Evolutionary conservation across 495 filamentous ascomycete genomes (phyloP), one percentile per base, ranked within the genome.

Genomic region (Penicillium cosmopolitanum): DNA sequence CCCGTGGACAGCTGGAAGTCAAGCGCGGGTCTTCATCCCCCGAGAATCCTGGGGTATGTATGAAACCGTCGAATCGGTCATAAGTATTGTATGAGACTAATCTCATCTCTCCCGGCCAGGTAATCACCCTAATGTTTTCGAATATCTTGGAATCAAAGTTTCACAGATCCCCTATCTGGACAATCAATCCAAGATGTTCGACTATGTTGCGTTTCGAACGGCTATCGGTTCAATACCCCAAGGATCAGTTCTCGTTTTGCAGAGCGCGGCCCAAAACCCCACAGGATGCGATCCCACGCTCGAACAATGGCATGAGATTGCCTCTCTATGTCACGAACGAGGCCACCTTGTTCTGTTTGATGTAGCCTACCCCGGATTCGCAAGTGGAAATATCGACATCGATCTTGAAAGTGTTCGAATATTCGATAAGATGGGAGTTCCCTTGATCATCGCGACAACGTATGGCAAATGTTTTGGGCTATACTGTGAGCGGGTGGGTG

Each of bases 401-500:
- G 62, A 64, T 33, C 53, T 60, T n/a, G 28, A 43, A 21, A 18
- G 50, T 38, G 57, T 64, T 25, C 57, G 62, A 1, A 9, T 60
- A 13, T 64, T 64, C 25, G 62, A 53, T 13, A 53, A 56, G 13
- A 25, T 11, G 0, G 62, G 57, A 35, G 48, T 64, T 18, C 62
- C 62, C 1, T 43, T 64, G 25, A 18, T 64, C 7, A 47, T 64
- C 13, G 57, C 51, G 9, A 57, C 57, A 10, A 64, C 62, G 15
- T 64, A 60, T 47, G 62, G 62, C 0, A 64, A 64, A 43, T 57
- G 46, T 13, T 64, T 64, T 38, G 57, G 62, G 18, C 57, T 64
- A n/a, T 64, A 64, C 50, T 57, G 62, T 35, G 62, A 64, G 19
- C 62, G 62, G 1, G 62, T 64, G 16, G 62, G 62, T 15, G 16